Conservation (phyloP, 139 green algal species). For the Chlamydomonas urium region DNA sequence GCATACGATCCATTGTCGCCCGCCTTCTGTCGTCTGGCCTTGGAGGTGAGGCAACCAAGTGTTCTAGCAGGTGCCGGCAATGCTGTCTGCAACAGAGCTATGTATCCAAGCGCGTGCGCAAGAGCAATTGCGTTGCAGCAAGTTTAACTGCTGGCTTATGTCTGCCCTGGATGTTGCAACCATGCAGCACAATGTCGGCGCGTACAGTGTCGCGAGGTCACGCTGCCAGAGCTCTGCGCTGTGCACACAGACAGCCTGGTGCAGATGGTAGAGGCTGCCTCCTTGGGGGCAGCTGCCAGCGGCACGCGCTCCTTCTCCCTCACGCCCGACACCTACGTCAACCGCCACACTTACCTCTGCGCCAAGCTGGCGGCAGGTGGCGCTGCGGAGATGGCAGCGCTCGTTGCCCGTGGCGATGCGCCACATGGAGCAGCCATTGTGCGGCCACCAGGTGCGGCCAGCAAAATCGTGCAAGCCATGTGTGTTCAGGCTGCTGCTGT, state of each 20-base stretch:
- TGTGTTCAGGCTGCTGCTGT: not conserved
- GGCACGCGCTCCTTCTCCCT: not conserved
- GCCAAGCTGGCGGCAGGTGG: slow-evolving; percentile 63
- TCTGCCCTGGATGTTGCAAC: too few relatives aligned
- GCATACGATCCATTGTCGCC: slow-evolving; percentile 62
- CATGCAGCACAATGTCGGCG: slow-evolving; percentile 42
- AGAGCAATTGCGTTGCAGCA: too few relatives aligned
- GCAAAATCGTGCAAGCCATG: not conserved
- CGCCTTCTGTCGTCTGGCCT: slow-evolving; percentile 48
- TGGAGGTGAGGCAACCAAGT: slow-evolving; percentile 20
- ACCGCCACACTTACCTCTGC: slow-evolving; percentile 55
- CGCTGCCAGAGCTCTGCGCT: slow-evolving; percentile 43
- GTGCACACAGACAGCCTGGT: slow-evolving; percentile 62
- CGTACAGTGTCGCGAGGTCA: slow-evolving; percentile 45
- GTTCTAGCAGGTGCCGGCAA: too few relatives aligned
- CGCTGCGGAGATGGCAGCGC: slow-evolving; percentile 50
- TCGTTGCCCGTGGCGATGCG: slow-evolving; percentile 38
- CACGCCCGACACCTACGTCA: slow-evolving; percentile 34
- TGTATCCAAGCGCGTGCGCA: too few relatives aligned
- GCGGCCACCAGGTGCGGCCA: slow-evolving; percentile 23
- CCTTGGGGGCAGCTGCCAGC: not conserved
- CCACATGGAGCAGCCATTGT: slow-evolving; percentile 44
- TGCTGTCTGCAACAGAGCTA: too few relatives aligned
- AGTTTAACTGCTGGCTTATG: too few relatives aligned
- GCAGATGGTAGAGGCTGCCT: slow-evolving; percentile 21